Conservation (phyloP, 306 rosid genomes). For the Rubus parviflorus region DNA sequence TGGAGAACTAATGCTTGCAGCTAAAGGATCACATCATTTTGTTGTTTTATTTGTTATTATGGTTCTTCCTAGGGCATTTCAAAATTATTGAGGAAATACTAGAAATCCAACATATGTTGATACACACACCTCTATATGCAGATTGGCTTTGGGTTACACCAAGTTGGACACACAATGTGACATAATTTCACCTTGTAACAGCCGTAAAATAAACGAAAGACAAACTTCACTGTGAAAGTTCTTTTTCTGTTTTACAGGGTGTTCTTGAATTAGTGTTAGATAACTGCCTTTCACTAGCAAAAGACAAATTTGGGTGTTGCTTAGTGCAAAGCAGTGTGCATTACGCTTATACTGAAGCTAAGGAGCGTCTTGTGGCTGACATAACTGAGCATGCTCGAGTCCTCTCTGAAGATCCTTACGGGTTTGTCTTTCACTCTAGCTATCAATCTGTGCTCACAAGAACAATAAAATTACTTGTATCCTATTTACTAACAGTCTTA, state of each 20-base stretch:
- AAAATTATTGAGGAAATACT: not conserved
- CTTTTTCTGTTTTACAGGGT: slow-evolving; percentile 14
- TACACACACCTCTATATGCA: not conserved
- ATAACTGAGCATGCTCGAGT: slow-evolving; percentile 10
- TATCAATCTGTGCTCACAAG: not conserved
- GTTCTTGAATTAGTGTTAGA: slow-evolving; percentile 28
- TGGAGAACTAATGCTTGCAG: no score
- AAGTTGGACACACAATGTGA: not conserved
- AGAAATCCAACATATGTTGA: not conserved
- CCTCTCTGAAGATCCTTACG: slow-evolving; percentile 38
- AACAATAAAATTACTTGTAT: not conserved
- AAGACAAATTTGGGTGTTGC: slow-evolving; percentile 32
- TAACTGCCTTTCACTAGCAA: slow-evolving; percentile 29
- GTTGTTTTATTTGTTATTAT: no score
- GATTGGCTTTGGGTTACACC: not conserved
- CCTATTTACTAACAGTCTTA: not conserved
- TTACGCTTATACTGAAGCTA: not conserved
- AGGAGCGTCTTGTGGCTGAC: not conserved
- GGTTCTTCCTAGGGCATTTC: no score
- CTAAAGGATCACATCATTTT: no score
- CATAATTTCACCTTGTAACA: not conserved
- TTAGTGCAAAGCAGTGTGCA: slow-evolving; percentile 28
- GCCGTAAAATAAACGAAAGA: not conserved
- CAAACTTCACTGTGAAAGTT: not conserved
- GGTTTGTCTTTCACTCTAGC: slow-evolving; percentile 32